Conservation (phyloP, 441 rosid species). For the Erysimum pusillum region DNA sequence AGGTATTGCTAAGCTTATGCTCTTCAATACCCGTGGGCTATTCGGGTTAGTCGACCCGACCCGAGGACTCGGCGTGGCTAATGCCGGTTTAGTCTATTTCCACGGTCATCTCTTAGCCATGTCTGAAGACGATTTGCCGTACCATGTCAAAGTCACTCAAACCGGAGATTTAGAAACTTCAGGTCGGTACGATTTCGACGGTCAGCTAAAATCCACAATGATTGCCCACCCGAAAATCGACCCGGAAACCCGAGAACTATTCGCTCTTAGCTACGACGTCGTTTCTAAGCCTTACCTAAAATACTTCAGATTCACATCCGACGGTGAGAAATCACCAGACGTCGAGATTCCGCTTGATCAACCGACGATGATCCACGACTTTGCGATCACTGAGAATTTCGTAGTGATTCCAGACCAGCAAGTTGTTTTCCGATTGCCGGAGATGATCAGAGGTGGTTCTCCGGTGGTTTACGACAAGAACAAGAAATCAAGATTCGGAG, state of each 20-base stretch:
- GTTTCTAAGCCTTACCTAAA: conserved; percentile 71
- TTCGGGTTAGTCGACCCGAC: conserved; percentile 68
- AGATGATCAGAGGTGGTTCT: conserved; percentile 83
- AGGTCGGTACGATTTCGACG: conserved; percentile 64
- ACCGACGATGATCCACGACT: conserved; percentile 87
- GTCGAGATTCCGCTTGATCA: conserved; percentile 63
- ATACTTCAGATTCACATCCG: conserved; percentile 65
- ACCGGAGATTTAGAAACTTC: conserved; percentile 68
- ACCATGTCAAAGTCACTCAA: conserved; percentile 61
- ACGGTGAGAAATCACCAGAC: conserved; percentile 70
- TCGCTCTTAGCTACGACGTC: conserved; percentile 74
- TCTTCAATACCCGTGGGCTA: conserved; percentile 68
- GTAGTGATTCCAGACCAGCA: conserved; percentile 84
- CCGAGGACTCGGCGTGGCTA: conserved; percentile 77
- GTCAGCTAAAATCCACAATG: conserved; percentile 65
- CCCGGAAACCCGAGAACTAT: conserved; percentile 65
- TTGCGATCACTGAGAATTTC: conserved; percentile 75
- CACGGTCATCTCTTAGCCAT: no score
- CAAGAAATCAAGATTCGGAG: conserved; percentile 69
- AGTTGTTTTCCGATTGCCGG: conserved; percentile 74
- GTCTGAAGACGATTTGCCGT: conserved; percentile 77
- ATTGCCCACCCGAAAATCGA: conserved; percentile 88
- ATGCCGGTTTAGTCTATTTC: conserved; percentile 84
- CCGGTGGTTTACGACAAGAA: conserved; percentile 77
- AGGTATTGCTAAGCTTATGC: conserved; percentile 73